These are phyloP conservation scores for Wickerhamomyces alni DNA, from an alignment of 805 yeast genomes.

Conservation along the genomic window DNA sequence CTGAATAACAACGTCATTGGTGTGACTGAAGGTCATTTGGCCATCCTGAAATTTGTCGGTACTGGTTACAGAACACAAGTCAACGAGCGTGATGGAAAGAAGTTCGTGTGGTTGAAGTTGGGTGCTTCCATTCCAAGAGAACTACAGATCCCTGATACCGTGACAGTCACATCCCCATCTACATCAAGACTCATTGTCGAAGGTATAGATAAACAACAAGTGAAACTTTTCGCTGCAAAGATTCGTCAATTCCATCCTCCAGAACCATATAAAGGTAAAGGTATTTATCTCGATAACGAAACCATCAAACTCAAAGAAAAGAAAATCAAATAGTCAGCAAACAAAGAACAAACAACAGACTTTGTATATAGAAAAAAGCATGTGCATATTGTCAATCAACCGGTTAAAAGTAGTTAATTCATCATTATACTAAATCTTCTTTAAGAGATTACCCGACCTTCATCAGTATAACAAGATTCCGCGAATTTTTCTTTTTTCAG, in stretches of 20 bases:
- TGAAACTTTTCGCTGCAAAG: constrained; percentile 81
- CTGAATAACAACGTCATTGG: constrained; percentile 78
- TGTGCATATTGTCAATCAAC: neutral
- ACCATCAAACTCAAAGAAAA: constrained; percentile 85
- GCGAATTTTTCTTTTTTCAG: too few relatives aligned
- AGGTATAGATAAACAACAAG: constrained; percentile 84
- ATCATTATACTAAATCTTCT: too few relatives aligned
- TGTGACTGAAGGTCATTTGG: constrained; percentile 87
- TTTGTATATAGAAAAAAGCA: neutral
- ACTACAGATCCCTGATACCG: constrained; percentile 68
- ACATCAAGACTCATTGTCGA: constrained; percentile 83
- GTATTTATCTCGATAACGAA: constrained; percentile 88
- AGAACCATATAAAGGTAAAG: constrained; percentile 98
- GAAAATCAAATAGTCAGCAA: constrained; percentile 68
- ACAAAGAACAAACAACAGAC: neutral
- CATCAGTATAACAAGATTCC: too few relatives aligned
- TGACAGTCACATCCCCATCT: constrained; percentile 69
- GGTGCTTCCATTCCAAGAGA: constrained; percentile 84
- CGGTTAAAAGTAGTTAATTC: too few relatives aligned
- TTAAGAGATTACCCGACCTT: too few relatives aligned
- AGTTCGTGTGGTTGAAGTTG: constrained; percentile 69
- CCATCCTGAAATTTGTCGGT: constrained; percentile 85
- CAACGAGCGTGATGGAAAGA: constrained; percentile 44
- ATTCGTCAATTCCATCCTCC: constrained; percentile 88
- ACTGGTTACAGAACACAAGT: constrained; percentile 92